Evolutionary conservation across 768 basidiomycete genomes (phyloP), one percentile per base, ranked within the genome.

Genomic region (Serendipita sp.): DNA sequence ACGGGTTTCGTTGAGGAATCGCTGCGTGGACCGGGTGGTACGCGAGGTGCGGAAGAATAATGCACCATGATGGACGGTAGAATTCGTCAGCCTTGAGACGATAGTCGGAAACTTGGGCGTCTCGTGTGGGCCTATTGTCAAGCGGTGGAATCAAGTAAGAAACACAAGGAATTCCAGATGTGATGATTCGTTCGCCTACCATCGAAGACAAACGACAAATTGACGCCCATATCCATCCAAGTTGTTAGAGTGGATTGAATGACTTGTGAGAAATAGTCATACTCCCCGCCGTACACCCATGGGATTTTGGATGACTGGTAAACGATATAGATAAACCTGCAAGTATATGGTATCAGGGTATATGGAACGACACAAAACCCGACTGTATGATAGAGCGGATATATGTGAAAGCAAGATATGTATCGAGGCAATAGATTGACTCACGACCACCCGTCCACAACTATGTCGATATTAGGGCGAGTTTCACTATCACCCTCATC

Each of bases 271-370:
- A 89, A 85, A 63, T 78, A 78, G 1, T 72, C 70, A 68, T 89
- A 89, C 73, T 92, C 89, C 11, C 90, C 90, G 3, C 90, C 90
- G 69, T 89, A 92, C 0, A 88, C 87, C 90, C 89, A 91, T 3
- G 88, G 84, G 54, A 89, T 75, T 65, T 75, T 77, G 1, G 84
- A 83, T 64, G 78, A 77, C 34, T 79, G 74, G 66, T 86, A 78
- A 23, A 91, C 65, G 67, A 81, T 79, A 71, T 85, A 91, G 66
- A 91, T 87, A 74, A 92, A 89, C 44, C 89, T 91, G 68, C 23
- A 41, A 23, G 23, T 23, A 23, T 23, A 23, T 23, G 23, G 23
- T 23, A 23, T 23, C 23, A 23, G 23, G 23, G 23, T 23, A 23
- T 23, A 23, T 23, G 23, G 23, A 23, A 23, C 23, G 23, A 23